A percentile compares a stretch with the other conserved stretches of the same genome.
Evolutionary conservation across 257 asterid genomes (phyloP).

Genomic region (Solanum pimpinellifolium): DNA sequence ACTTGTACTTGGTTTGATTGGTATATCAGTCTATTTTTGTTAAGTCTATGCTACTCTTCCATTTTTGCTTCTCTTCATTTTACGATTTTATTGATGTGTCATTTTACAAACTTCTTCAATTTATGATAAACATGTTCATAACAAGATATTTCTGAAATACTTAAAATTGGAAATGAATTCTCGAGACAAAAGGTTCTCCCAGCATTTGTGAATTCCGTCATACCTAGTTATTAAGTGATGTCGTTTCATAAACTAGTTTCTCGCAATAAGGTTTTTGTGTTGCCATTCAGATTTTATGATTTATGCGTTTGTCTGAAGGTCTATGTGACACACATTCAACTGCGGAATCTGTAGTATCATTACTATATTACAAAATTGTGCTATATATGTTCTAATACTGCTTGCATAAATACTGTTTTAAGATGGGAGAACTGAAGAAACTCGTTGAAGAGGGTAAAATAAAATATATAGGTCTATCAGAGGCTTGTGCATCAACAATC

Average conservation of each 20-base stretch:
- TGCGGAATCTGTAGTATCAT: neutral
- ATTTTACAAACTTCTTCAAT: neutral
- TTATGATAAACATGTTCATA: neutral
- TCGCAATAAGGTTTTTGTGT: neutral
- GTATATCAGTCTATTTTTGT: no score
- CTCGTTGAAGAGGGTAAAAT: slow-evolving; percentile 27
- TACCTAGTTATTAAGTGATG: neutral
- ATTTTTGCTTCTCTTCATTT: neutral
- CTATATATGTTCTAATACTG: neutral
- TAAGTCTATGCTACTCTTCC: neutral
- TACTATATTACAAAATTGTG: neutral
- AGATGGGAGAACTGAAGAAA: slow-evolving; percentile 22
- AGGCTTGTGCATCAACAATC: slow-evolving; percentile 20
- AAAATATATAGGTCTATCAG: slow-evolving; percentile 22
- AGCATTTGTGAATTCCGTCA: neutral
- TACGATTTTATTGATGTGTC: neutral
- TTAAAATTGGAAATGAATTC: neutral
- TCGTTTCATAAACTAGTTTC: neutral
- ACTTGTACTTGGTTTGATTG: neutral
- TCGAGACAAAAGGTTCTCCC: neutral
- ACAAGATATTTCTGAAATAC: neutral
- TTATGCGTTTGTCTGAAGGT: neutral
- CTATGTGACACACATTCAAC: neutral
- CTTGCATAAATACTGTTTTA: neutral
- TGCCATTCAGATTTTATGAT: neutral